Evolutionary conservation across 1,284 basidiomycete genomes (phyloP).

Genomic region (Cryptococcus amylolentus): DNA sequence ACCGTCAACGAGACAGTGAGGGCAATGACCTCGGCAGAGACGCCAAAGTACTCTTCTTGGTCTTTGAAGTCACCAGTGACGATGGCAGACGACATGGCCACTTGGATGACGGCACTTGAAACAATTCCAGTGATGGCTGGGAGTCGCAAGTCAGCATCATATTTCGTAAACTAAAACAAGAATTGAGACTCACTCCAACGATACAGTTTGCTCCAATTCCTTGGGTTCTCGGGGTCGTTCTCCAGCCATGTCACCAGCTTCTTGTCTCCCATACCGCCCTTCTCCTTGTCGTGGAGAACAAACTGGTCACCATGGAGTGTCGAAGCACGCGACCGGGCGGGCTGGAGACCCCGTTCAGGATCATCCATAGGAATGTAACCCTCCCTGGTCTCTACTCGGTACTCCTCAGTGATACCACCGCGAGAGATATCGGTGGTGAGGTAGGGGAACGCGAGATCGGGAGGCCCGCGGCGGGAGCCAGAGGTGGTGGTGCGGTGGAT

Average conservation of each 20-base stretch:
- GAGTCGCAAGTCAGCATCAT: neutral
- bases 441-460: slow-evolving; percentile 33
- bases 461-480: slow-evolving; percentile 8
- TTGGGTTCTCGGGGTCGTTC: slow-evolving; percentile 30
- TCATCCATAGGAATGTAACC: slow-evolving; percentile 29
- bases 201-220: slow-evolving; percentile 24
- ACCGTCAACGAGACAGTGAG: slow-evolving; percentile 34
- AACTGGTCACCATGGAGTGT: slow-evolving; percentile 14
- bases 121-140: slow-evolving; percentile 29
- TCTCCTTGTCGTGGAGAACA: slow-evolving; percentile 17
- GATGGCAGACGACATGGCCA: slow-evolving; percentile 32
- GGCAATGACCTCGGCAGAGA: slow-evolving; percentile 32
- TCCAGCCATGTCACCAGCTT: slow-evolving; percentile 35
- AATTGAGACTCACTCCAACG: slow-evolving; percentile 28
- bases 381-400: slow-evolving; percentile 28
- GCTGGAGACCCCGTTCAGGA: slow-evolving; percentile 21
- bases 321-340: slow-evolving; percentile 15
- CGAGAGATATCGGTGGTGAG: slow-evolving; percentile 26
- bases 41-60: slow-evolving; percentile 27
- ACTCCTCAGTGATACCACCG: slow-evolving; percentile 23
- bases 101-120: slow-evolving; percentile 30
- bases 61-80: slow-evolving; percentile 34
- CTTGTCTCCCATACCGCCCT: slow-evolving; percentile 23
- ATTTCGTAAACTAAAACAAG: neutral
- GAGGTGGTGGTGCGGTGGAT: slow-evolving; percentile 6